Evolutionary conservation across 2,329 filamentous ascomycete genomes (phyloP), one percentile per base, ranked within the genome.

Genomic region (Phialocephala sp.): DNA sequence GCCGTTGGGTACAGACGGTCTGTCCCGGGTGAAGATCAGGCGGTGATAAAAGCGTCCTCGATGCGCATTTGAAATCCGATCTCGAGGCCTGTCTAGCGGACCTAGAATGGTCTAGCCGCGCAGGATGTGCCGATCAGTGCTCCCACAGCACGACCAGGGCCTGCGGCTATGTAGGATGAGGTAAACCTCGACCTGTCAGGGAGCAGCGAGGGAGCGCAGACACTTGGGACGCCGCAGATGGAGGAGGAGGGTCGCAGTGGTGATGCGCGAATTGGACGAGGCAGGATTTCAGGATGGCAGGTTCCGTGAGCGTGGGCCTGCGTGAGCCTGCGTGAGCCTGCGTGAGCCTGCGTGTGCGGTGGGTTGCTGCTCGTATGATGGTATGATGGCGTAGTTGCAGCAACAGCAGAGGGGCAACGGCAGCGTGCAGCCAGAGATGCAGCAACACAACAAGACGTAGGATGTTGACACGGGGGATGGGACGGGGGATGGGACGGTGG

Each of bases 91-190:
- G 12, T 32, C 22, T 1, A 35, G 50, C 8, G 6, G 50, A 22
- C 22, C 45, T 8, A 20, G 45, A 9, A n/a, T 6, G 27, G 27
- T 32, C 47, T 43, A 41, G 43, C 11, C 14, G 18, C n/a, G 54
- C 32, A 20, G 14, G 39, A 24, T 37, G n/a, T 36, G 59, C 47
- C 18, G 64, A 66, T 66, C 64, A n/a, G 22, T 54, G 47, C 64
- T 43, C 4, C 14, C 22, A 54, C 9, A 20, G 47, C 35, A 22
- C 20, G 45, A 3, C 15, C 37, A 8, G 43, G 43, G 43, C 3
- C 3, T 35, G 59, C 35, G 55, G 39, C 24, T 45, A 56, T 65
- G 63, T 59, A 18, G 36, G 55, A 62, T 66, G 64, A 66, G 64
- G 60, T 66, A 62, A 35, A 32, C 50, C 2, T 3, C 15, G 22